A percentile compares a stretch with the other conserved stretches of the same genome.
These are phyloP conservation scores for Aspergillus sp. DNA, from an alignment of 2,329 filamentous ascomycete genomes.

Conservation along the genomic window DNA sequence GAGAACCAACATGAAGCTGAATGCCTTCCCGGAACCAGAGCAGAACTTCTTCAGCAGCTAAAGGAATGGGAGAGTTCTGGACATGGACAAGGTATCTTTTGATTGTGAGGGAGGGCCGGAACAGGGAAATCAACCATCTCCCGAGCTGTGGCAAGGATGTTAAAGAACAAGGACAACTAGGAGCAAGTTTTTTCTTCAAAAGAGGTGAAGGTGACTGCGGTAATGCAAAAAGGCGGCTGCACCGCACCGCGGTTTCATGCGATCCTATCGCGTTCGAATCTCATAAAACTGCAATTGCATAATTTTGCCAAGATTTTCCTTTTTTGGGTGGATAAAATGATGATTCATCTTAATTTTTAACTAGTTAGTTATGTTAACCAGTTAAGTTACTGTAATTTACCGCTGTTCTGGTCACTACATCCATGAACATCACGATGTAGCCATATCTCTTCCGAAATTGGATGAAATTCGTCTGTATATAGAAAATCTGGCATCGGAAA, in stretches of 20 bases:
- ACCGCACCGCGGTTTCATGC: no score
- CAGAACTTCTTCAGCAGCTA: no score
- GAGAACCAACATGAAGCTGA: neutral
- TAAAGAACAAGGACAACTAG: neutral
- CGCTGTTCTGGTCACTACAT: neutral
- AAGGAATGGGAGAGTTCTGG: no score
- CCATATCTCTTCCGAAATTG: neutral
- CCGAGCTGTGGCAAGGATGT: slow-evolving; percentile 4
- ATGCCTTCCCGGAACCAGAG: slow-evolving; percentile 15
- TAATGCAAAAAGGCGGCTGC: neutral
- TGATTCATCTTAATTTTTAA: neutral
- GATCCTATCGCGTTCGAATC: no score
- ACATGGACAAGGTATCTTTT: no score
- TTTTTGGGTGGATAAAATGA: slow-evolving; percentile 4
- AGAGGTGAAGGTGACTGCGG: slow-evolving; percentile 1
- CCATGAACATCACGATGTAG: neutral
- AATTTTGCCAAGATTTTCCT: neutral
- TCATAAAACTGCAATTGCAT: no score
- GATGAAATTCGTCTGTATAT: neutral
- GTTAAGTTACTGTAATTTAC: neutral
- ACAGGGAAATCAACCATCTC: slow-evolving; percentile 6
- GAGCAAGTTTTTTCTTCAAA: slow-evolving; percentile 4
- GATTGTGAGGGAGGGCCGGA: no score
- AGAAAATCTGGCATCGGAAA: no score
- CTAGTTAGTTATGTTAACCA: no score